Conservation (phyloP, 495 filamentous ascomycete species). For the Aspergillus mulundensis region DNA sequence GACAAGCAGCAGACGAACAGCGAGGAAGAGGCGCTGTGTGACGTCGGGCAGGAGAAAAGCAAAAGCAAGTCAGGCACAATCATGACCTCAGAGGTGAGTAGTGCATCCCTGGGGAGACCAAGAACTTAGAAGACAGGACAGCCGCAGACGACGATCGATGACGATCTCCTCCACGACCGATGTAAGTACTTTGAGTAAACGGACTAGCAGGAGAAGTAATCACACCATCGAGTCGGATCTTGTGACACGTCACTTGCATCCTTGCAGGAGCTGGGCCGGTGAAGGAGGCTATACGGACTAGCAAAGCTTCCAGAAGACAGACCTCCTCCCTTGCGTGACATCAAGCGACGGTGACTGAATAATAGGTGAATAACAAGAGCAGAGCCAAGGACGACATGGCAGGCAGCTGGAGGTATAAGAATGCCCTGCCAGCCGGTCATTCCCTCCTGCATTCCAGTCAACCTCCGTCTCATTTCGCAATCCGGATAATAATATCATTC, state of each 20-base stretch:
- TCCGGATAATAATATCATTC: no score
- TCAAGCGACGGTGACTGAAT: not conserved
- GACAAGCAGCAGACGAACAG: not conserved
- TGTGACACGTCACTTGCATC: constrained; percentile 8
- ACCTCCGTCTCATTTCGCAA: no score
- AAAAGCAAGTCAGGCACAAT: not conserved
- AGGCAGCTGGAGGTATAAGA: not conserved
- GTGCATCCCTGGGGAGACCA: no score
- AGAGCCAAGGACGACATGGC: not conserved
- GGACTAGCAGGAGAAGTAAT: not conserved
- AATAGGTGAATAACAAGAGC: not conserved
- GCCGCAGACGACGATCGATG: no score
- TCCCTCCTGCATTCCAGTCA: not conserved
- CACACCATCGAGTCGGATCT: not conserved
- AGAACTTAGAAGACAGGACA: no score
- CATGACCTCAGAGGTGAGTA: not conserved
- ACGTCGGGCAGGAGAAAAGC: not conserved
- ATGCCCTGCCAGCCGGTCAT: not conserved
- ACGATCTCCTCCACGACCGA: no score
- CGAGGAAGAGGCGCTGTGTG: no score
- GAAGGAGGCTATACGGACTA: no score
- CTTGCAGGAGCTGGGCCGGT: not conserved
- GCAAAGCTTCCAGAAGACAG: no score
- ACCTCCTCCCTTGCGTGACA: constrained; percentile 5
- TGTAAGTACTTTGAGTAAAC: no score